Evolutionary conservation across 2,329 filamentous ascomycete genomes (phyloP).

Genomic region (Remersonia thermophila): DNA sequence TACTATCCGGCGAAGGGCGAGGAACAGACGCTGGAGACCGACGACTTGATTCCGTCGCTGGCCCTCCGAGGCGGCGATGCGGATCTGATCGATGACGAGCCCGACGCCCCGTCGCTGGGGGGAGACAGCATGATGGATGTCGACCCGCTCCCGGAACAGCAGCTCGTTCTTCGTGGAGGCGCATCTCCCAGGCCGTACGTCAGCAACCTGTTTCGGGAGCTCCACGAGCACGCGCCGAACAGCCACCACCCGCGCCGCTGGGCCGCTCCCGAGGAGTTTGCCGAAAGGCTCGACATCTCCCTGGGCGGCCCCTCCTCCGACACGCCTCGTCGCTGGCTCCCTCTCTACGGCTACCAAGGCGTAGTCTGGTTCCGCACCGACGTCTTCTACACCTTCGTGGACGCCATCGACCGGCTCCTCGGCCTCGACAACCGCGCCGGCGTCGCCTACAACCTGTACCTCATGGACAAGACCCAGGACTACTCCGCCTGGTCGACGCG

Average conservation of each 20-base stretch:
- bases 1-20: constrained; percentile 7
- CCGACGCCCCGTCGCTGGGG: not conserved
- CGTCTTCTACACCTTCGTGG: constrained; percentile 14
- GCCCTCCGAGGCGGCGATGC: constrained; percentile 10
- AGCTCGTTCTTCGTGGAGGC: constrained; percentile 7
- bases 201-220: not conserved
- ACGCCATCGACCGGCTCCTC: constrained; percentile 18
- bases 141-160: not conserved
- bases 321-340: constrained; percentile 7
- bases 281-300: not conserved
- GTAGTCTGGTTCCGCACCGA: constrained; percentile 13
- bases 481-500: constrained; percentile 3
- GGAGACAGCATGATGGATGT: not conserved
- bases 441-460: constrained; percentile 11
- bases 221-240: not conserved
- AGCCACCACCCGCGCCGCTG: not conserved
- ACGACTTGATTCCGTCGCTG: not conserved
- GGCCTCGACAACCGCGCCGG: constrained; percentile 14
- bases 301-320: not conserved
- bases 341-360: constrained; percentile 16
- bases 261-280: not conserved
- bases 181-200: not conserved
- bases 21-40: not conserved
- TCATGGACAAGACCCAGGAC: constrained; percentile 10
- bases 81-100: constrained; percentile 1